Base-by-base conservation (phyloP, 2,329 filamentous ascomycete genomes). In the Botrytis byssoidea region DNA sequence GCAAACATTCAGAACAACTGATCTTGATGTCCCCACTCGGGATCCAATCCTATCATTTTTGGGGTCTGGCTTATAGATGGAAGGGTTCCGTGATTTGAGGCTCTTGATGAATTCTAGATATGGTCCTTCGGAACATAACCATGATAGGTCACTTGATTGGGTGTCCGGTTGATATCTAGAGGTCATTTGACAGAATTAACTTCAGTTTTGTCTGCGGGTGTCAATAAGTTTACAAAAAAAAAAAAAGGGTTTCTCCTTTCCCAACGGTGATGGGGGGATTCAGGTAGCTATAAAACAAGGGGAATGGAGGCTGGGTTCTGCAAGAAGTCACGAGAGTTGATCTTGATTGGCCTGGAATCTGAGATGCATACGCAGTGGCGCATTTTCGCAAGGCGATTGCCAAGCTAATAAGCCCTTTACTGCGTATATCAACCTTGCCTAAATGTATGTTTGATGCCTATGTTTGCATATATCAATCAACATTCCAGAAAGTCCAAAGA, bases 51-150 rank as follows among this genome's bases (percentile, higher is more conserved):
- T 40, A 3, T 67, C 14, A 29, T 70, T 74, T 48, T 73, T 66
- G 29, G 66, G 65, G 35, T 74, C 73, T 25, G 48, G 42, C n/a
- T 59, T 70, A 18, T 29, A 44, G 37, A 65, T 46, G 22, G 57
- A 63, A 5, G 73, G 73, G 44, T 65, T 65, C 12, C 72, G 57
- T 60, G 57, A 48, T 16, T 35, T n/a, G 7, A 71, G 29, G 42
- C 63, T 73, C 22, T 37, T 55, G 35, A 74, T 70, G 22, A 73
- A 57, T n/a, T 73, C 63, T 46, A 65, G 16, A 35, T 73, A 69
- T 40, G 51, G 67, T 18, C 67, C 74, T 22, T 74, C 51, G 25
- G 66, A 40, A 37, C 71, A 71, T 20, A 74, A 72, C 71, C 74
- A 71, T 14, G 59, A 65, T 51, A 65, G 14, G 25, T 72, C 60